A percentile compares a stretch with the other conserved stretches of the same genome.
phyloP scores from a whole-genome alignment of 2,329 filamentous ascomycete genomes.

The Xylariaceae sp. region DNA sequence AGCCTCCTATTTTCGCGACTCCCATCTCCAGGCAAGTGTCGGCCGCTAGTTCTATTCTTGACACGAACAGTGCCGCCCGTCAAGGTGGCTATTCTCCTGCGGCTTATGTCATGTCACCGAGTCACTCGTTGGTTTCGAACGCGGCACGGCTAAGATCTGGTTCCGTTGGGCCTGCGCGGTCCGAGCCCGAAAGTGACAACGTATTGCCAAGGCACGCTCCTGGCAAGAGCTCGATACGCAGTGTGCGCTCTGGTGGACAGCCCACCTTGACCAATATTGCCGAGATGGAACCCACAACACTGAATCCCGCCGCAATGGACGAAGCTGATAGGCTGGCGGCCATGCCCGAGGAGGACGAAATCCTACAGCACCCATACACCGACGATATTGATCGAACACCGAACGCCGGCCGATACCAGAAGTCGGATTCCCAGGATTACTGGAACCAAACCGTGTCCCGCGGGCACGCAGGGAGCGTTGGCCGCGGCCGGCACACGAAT shows the following conservation, averaged over 20 bases:
- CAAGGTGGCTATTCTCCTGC: constrained; percentile 64
- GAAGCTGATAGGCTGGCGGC: constrained; percentile 40
- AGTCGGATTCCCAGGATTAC: constrained; percentile 18
- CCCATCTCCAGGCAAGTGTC: constrained; percentile 39
- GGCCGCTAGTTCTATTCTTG: constrained; percentile 54
- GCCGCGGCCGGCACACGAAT: background rate
- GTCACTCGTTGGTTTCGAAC: constrained; percentile 50
- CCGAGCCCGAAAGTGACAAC: constrained; percentile 31
- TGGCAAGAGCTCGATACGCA: constrained; percentile 46
- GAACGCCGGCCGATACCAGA: constrained; percentile 19
- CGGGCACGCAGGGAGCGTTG: background rate
- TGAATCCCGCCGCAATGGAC: constrained; percentile 46
- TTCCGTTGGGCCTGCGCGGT: constrained; percentile 39
- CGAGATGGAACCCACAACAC: constrained; percentile 45
- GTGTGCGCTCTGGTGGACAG: constrained; percentile 39
- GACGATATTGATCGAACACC: constrained; percentile 21
- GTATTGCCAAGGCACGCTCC: constrained; percentile 44
- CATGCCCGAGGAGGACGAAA: constrained; percentile 29
- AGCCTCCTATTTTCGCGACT: constrained; percentile 20
- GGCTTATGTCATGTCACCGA: constrained; percentile 61
- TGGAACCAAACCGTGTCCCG: constrained; percentile 18
- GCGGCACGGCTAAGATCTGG: constrained; percentile 40
- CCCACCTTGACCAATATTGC: constrained; percentile 49
- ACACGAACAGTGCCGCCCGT: constrained; percentile 58
- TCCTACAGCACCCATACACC: constrained; percentile 13